These are phyloP conservation scores for Asterochloris erici DNA, from an alignment of 139 green algal genomes.

Conservation along the genomic window DNA sequence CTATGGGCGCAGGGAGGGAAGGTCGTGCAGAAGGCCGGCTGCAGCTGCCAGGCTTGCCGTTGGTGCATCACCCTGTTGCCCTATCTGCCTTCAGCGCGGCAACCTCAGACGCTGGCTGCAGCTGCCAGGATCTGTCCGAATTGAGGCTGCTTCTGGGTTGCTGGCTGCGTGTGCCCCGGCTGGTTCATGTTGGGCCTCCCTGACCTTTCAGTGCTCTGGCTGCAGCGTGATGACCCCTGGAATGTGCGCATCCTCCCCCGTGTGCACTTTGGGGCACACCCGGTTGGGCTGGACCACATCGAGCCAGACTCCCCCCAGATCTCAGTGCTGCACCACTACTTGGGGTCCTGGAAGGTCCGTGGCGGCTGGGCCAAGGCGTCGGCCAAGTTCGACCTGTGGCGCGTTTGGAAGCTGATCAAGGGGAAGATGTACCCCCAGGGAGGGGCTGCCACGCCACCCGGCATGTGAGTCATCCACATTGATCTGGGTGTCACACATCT, in stretches of 20 bases:
- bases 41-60: no score
- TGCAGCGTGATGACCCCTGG: constrained; percentile 50
- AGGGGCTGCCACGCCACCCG: no score
- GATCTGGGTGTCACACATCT: no score
- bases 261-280: constrained; percentile 63
- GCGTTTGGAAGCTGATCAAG: constrained; percentile 7
- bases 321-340: constrained; percentile 72
- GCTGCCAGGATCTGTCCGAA: no score
- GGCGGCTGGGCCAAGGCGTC: constrained; percentile 27
- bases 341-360: constrained; percentile 65
- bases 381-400: not conserved
- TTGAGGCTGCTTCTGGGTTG: no score
- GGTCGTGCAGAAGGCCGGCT: no score
- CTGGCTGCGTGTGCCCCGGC: no score
- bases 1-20: no score
- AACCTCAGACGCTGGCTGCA: no score
- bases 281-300: constrained; percentile 43
- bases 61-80: no score
- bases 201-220: not conserved
- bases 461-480: no score
- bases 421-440: constrained; percentile 1
- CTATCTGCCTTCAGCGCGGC: no score
- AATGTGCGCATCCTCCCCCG: constrained; percentile 73
- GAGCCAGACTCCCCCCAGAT: constrained; percentile 42
- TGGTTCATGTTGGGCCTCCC: not conserved